phyloP scores from a whole-genome alignment of 345 rosid species.

The Linum usitatissimum region DNA sequence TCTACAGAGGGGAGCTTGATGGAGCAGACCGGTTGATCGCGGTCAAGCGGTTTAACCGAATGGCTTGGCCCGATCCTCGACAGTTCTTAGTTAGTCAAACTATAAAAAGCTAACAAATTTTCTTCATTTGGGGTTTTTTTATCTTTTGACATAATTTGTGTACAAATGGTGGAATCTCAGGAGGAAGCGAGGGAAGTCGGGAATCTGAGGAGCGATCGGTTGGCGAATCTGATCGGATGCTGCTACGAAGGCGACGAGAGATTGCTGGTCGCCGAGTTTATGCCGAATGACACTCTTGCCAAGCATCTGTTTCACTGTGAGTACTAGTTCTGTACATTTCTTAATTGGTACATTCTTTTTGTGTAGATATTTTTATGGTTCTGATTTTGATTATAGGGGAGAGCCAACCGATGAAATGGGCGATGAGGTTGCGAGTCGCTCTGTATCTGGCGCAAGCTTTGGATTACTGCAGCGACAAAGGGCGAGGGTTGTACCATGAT shows the following conservation, averaged over 20 bases:
- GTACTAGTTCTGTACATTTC: background rate
- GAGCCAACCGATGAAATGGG: conserved; percentile 6
- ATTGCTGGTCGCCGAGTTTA: conserved; percentile 1
- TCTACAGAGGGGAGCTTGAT: background rate
- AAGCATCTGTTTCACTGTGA: conserved; percentile 5
- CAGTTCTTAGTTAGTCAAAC: conserved; percentile 1
- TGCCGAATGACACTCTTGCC: conserved; percentile 3
- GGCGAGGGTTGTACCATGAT: background rate
- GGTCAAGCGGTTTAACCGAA: background rate
- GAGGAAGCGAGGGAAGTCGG: conserved; percentile 1
- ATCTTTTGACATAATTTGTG: background rate
- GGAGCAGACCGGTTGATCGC: background rate
- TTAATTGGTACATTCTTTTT: too few species aligned
- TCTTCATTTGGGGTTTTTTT: background rate
- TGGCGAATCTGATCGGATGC: conserved; percentile 1
- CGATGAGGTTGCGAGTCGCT: conserved; percentile 5
- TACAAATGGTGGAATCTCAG: background rate
- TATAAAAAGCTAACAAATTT: background rate
- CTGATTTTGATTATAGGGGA: background rate
- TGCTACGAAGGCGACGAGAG: conserved; percentile 2
- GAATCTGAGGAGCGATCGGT: conserved; percentile 3
- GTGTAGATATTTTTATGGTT: background rate
- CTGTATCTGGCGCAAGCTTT: conserved; percentile 1
- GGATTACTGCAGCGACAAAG: background rate
- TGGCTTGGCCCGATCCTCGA: conserved; percentile 2